Evolutionary conservation across 2,329 filamentous ascomycete genomes (phyloP).

Genomic region (Penicillium olsonii): DNA sequence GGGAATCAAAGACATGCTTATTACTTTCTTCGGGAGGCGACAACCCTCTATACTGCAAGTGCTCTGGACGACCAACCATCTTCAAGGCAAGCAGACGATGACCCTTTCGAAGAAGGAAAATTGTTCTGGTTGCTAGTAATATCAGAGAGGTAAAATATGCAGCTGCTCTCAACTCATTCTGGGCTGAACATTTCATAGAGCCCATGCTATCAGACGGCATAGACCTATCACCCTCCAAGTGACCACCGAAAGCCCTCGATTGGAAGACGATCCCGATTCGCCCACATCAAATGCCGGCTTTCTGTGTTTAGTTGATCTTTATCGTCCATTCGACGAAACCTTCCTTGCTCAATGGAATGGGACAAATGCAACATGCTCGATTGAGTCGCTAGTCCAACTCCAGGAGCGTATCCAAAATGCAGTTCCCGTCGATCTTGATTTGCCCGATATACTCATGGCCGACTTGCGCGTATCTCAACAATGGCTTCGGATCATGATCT

Average conservation of each 20-base stretch:
- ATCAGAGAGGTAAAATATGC: constrained; percentile 60
- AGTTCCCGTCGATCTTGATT: constrained; percentile 55
- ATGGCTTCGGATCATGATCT: constrained; percentile 71
- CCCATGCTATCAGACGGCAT: constrained; percentile 64
- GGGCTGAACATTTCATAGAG: constrained; percentile 42
- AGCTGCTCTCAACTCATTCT: background rate
- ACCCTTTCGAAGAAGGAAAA: constrained; percentile 42
- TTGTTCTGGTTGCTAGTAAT: constrained; percentile 69
- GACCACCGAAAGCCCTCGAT: constrained; percentile 55
- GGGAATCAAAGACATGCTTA: constrained; percentile 72
- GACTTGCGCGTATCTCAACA: constrained; percentile 68
- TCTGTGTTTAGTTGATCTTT: constrained; percentile 61
- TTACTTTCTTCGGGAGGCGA: constrained; percentile 72
- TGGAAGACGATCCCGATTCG: constrained; percentile 52
- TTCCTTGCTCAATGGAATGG: constrained; percentile 68
- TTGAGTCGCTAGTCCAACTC: constrained; percentile 49
- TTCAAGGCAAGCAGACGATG: constrained; percentile 54
- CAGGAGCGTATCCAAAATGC: constrained; percentile 55
- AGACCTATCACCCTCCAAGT: constrained; percentile 63
- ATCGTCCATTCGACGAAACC: constrained; percentile 63
- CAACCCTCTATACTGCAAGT: constrained; percentile 65
- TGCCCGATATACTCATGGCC: constrained; percentile 65
- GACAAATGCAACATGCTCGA: constrained; percentile 44
- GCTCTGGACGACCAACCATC: constrained; percentile 40
- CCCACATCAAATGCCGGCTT: constrained; percentile 60